A percentile compares a stretch with the other conserved stretches of the same genome.
Evolutionary conservation across 331 rosid genomes (phyloP).

Genomic region (Erythrophleum ivorense): DNA sequence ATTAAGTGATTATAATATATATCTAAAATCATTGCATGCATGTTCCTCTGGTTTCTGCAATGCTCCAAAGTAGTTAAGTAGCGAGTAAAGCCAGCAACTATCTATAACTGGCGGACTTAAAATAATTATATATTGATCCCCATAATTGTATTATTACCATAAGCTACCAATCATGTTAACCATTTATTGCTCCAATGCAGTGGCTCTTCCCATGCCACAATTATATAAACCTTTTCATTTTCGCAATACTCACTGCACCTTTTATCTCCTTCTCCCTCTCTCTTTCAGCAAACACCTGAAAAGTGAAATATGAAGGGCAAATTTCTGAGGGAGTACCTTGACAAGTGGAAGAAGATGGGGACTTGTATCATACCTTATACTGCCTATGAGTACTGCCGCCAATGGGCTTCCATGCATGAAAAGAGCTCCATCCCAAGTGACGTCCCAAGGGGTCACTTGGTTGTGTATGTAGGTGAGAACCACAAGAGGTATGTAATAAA

Average conservation of each 20-base stretch:
- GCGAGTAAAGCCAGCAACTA: constrained; percentile 43
- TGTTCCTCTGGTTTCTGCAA: constrained; percentile 76
- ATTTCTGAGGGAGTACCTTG: constrained; percentile 62
- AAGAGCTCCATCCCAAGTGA: constrained; percentile 77
- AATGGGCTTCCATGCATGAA: constrained; percentile 63
- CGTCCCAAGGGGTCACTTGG: constrained; percentile 95
- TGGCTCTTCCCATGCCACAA: constrained; percentile 49
- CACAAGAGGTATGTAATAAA: constrained; percentile 80
- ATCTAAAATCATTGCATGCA: constrained; percentile 46
- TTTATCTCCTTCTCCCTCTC: constrained; percentile 22
- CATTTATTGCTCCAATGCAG: constrained; percentile 58
- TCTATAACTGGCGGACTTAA: constrained; percentile 33
- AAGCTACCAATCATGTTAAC: constrained; percentile 56
- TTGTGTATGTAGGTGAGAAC: constrained; percentile 82
- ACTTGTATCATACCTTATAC: constrained; percentile 52
- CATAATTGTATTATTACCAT: constrained; percentile 23
- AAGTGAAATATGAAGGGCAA: constrained; percentile 63
- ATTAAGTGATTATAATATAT: constrained; percentile 13
- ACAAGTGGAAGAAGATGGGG: constrained; percentile 78
- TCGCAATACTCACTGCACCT: constrained; percentile 37
- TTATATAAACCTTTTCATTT: constrained; percentile 66
- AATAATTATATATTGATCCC: constrained; percentile 12
- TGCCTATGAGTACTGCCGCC: constrained; percentile 60
- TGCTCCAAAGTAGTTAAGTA: constrained; percentile 13
- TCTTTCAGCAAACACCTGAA: constrained; percentile 20